Conservation (phyloP, 2,329 filamentous ascomycete genomes). For the Helotiales sp. region DNA sequence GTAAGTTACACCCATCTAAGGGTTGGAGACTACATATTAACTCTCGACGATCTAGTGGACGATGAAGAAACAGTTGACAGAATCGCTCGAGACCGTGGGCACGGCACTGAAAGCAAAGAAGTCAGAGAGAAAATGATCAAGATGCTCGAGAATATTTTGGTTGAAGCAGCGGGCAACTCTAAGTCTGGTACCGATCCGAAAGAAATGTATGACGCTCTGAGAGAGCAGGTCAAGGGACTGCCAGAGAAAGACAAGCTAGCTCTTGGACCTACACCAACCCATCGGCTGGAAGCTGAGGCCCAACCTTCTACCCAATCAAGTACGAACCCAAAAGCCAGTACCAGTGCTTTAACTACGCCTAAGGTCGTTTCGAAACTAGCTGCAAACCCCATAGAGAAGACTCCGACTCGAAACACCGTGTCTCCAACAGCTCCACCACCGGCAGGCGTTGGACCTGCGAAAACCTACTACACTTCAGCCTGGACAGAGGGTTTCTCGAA, state of each 20-base stretch:
- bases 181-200: not conserved
- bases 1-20: not conserved
- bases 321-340: not conserved
- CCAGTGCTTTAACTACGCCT: not conserved
- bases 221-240: not conserved
- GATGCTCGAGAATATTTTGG: not conserved
- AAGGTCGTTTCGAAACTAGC: not conserved
- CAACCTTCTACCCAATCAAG: not conserved
- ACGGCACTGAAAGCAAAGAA: not conserved
- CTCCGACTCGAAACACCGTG: not conserved
- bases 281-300: not conserved
- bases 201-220: not conserved
- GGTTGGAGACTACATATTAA: no score
- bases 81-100: not conserved
- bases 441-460: not conserved
- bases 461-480: no score
- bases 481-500: no score
- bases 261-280: not conserved
- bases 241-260: not conserved
- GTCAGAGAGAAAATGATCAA: not conserved
- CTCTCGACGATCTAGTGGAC: not conserved
- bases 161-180: not conserved
- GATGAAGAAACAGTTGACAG: not conserved
- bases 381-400: no score
- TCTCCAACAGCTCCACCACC: not conserved